phyloP scores from a whole-genome alignment of 495 filamentous ascomycete genomes.

The Aspergillus saccharolyticus region DNA sequence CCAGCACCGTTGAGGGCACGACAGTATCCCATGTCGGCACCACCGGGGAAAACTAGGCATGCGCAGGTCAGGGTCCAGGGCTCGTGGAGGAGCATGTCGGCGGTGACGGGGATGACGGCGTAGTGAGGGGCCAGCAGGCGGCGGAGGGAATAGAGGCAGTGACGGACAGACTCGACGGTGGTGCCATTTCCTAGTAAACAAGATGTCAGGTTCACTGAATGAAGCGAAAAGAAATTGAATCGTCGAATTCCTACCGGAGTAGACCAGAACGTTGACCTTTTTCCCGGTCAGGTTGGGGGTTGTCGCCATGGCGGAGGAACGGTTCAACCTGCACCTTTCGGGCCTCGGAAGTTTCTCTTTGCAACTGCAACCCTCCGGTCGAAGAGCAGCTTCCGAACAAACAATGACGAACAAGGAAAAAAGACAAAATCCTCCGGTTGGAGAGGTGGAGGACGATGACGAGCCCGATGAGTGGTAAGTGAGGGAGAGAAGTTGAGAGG shows the following conservation, averaged over 20 bases:
- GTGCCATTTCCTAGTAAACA: constrained; percentile 65
- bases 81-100: constrained; percentile 77
- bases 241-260: no score
- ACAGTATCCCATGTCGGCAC: constrained; percentile 92
- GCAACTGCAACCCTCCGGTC: background rate
- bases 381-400: constrained; percentile 6
- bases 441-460: constrained; percentile 60
- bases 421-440: constrained; percentile 31
- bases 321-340: constrained; percentile 6
- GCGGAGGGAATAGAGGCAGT: constrained; percentile 82
- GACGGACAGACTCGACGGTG: constrained; percentile 81
- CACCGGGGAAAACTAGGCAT: constrained; percentile 86
- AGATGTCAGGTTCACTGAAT: constrained; percentile 5
- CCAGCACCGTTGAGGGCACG: constrained; percentile 81
- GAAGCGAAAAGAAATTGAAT: no score
- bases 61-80: constrained; percentile 87
- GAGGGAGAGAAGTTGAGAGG: background rate
- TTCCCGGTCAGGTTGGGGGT: constrained; percentile 50
- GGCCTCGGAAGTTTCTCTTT: constrained; percentile 20
- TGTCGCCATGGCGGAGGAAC: constrained; percentile 11
- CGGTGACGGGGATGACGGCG: constrained; percentile 80
- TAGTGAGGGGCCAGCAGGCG: constrained; percentile 89
- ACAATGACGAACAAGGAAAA: constrained; percentile 34
- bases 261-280: constrained; percentile 82
- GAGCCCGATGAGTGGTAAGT: constrained; percentile 92